A percentile compares a stretch with the other conserved stretches of the same genome.
Conservation (phyloP, 2,329 filamentous ascomycete genomes). For the Exophiala dermatitidis region DNA sequence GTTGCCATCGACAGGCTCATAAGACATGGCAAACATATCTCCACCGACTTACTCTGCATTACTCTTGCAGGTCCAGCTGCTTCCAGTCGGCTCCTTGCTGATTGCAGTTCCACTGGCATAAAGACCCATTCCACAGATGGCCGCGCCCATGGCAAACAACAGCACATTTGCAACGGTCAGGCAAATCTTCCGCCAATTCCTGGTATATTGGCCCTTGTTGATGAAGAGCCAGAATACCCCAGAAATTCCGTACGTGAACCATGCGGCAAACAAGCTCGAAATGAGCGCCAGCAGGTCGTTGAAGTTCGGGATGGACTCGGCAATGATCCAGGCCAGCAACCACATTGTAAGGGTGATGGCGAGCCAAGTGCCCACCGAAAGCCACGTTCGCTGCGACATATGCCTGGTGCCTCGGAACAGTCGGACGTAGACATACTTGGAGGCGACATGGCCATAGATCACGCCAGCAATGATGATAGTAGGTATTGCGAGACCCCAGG, state of each 20-base stretch:
- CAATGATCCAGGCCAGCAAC: constrained; percentile 59
- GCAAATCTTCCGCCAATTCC: constrained; percentile 28
- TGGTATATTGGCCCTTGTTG: constrained; percentile 31
- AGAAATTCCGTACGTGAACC: constrained; percentile 52
- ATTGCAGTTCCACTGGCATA: constrained; percentile 37
- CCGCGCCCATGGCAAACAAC: constrained; percentile 14
- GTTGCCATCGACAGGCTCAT: no score
- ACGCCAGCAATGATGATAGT: constrained; percentile 67
- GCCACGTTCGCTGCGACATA: constrained; percentile 44
- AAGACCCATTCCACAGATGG: constrained; percentile 37
- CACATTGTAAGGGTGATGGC: constrained; percentile 50
- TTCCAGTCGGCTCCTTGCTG: constrained; percentile 30
- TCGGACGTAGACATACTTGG: constrained; percentile 59
- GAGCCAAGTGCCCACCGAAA: constrained; percentile 53
- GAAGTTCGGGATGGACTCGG: constrained; percentile 63
- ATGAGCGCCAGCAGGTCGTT: constrained; percentile 59
- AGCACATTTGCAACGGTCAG: constrained; percentile 23
- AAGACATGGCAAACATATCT: not conserved
- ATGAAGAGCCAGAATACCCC: constrained; percentile 35
- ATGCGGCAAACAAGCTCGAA: constrained; percentile 56
- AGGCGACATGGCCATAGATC: constrained; percentile 60
- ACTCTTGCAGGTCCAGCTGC: constrained; percentile 36
- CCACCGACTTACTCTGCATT: constrained; percentile 25
- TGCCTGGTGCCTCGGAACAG: constrained; percentile 55
- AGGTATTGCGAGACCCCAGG: constrained; percentile 61